Conservation (phyloP, 2,329 filamentous ascomycete genomes). For the Anisogramma anomala region DNA sequence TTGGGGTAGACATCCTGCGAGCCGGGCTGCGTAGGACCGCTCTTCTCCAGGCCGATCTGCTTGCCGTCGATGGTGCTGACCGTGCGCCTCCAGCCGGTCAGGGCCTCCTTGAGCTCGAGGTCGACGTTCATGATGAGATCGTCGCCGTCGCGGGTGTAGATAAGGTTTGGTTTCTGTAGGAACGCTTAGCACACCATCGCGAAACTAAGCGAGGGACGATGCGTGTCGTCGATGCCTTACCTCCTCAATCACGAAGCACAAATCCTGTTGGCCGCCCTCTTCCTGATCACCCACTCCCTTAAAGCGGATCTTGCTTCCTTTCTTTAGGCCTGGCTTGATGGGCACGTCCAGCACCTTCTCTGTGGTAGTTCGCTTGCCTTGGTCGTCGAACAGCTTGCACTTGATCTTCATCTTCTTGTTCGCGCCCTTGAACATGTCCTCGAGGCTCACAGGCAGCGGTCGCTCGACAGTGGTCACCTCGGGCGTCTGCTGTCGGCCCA, state of each 20-base stretch:
- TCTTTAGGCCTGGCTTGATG: conserved; percentile 91
- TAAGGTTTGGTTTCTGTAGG: conserved; percentile 67
- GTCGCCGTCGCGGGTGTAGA: conserved; percentile 79
- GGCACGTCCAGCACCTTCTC: conserved; percentile 89
- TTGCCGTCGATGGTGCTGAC: conserved; percentile 88
- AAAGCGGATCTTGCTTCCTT: conserved; percentile 97
- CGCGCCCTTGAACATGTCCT: conserved; percentile 77
- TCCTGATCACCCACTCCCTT: conserved; percentile 96
- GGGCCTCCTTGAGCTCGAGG: conserved; percentile 79
- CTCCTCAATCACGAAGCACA: conserved; percentile 92
- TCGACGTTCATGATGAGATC: conserved; percentile 70
- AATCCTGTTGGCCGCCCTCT: conserved; percentile 86
- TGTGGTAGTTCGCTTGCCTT: conserved; percentile 71
- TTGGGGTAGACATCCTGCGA: conserved; percentile 71
- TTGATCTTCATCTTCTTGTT: conserved; percentile 99
- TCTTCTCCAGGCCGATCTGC: conserved; percentile 66
- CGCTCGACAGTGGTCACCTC: conserved; percentile 89
- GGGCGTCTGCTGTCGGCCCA: conserved; percentile 48
- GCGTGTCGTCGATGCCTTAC: conserved; percentile 40
- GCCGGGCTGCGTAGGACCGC: conserved; percentile 75
- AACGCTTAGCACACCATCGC: conserved; percentile 27
- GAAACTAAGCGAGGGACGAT: not conserved
- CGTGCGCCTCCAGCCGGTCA: conserved; percentile 89
- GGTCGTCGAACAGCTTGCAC: conserved; percentile 83
- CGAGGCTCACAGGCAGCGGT: conserved; percentile 66